These are phyloP conservation scores for Xanthoparmelia taractica DNA, from an alignment of 495 filamentous ascomycete genomes.

Conservation along the genomic window DNA sequence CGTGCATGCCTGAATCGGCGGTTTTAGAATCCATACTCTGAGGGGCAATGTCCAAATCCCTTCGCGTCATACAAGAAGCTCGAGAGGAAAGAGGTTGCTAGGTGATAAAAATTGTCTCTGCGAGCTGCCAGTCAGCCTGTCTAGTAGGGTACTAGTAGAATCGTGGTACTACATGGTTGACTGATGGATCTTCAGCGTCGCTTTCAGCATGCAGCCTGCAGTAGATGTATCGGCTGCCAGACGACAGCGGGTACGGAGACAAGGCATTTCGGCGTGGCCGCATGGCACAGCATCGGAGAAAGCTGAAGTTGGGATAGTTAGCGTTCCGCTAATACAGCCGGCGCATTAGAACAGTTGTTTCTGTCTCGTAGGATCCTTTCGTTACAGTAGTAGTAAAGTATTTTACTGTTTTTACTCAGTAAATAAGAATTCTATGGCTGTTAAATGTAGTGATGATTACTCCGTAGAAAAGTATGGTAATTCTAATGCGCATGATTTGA, in stretches of 20 bases:
- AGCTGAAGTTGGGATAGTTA: neutral
- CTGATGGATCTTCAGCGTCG: neutral
- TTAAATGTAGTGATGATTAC: too few relatives aligned
- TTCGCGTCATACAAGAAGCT: neutral
- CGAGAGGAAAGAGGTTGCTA: neutral
- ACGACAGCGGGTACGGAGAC: neutral
- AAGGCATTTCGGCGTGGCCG: neutral
- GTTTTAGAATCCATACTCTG: neutral
- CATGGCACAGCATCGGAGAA: neutral
- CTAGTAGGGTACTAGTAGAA: neutral
- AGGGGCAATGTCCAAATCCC: neutral
- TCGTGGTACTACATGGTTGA: too few relatives aligned
- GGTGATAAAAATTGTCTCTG: neutral
- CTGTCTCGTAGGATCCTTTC: neutral
- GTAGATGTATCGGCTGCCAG: neutral
- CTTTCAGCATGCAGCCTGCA: neutral
- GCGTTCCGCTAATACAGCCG: neutral
- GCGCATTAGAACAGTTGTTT: too few relatives aligned
- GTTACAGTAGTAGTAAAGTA: too few relatives aligned
- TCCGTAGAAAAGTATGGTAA: too few relatives aligned
- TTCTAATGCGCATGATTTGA: too few relatives aligned
- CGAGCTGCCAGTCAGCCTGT: neutral
- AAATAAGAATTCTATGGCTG: neutral
- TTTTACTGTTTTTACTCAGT: neutral
- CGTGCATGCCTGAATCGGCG: neutral